phyloP scores from a whole-genome alignment of 352 stramenopile species.

The Phytopythium sindhum region DNA sequence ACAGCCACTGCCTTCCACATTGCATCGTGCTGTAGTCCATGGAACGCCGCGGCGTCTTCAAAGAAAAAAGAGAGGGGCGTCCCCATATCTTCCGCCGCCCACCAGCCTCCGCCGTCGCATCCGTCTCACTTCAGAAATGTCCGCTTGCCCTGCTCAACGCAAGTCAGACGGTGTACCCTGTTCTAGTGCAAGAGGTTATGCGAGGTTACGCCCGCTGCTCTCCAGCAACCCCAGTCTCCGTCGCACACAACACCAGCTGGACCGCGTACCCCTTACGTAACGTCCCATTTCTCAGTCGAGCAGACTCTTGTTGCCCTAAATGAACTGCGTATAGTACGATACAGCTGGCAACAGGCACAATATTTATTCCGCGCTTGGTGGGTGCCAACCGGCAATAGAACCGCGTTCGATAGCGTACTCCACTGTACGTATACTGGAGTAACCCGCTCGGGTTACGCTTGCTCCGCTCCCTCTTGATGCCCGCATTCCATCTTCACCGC shows the following conservation, averaged over 20 bases:
- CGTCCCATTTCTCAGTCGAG: not conserved
- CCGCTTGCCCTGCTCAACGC: too few relatives aligned
- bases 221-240: not conserved
- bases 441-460: not conserved
- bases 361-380: not conserved
- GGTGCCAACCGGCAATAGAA: not conserved
- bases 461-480: not conserved
- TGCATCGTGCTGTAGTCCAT: not conserved
- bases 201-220: not conserved
- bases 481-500: not conserved
- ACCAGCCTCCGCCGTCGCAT: not conserved
- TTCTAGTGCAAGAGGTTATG: not conserved
- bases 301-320: too few relatives aligned
- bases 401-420: not conserved
- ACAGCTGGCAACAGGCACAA: not conserved
- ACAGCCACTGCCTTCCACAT: not conserved
- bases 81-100: not conserved
- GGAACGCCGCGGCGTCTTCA: not conserved
- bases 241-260: not conserved
- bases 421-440: too few relatives aligned
- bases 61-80: not conserved
- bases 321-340: too few relatives aligned
- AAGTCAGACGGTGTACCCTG: too few relatives aligned
- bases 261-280: not conserved
- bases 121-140: slow-evolving; percentile 1